These are phyloP conservation scores for Cladobotryum protrusum DNA, from an alignment of 2,329 filamentous ascomycete genomes.

Conservation along the genomic window DNA sequence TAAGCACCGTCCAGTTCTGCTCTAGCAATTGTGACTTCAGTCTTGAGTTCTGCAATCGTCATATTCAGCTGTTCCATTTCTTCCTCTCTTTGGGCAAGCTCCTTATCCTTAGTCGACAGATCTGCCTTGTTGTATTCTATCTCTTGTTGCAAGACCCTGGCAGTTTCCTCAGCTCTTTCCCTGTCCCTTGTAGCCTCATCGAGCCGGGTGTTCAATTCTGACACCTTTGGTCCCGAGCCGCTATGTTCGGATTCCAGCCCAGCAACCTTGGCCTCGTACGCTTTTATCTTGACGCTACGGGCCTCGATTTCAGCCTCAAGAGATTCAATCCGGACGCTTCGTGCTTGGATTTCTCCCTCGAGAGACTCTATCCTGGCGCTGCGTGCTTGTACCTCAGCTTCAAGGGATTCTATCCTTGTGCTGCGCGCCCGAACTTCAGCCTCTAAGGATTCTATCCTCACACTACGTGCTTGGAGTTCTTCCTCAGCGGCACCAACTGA, in stretches of 20 bases:
- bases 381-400: slow-evolving; percentile 19
- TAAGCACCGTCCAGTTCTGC: slow-evolving; percentile 58
- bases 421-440: slow-evolving; percentile 28
- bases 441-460: slow-evolving; percentile 15
- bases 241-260: slow-evolving; percentile 4
- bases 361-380: slow-evolving; percentile 17
- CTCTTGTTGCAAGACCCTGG: slow-evolving; percentile 21
- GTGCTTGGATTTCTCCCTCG: slow-evolving; percentile 25
- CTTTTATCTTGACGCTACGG: slow-evolving; percentile 36
- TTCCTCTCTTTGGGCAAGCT: slow-evolving; percentile 42
- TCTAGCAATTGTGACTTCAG: slow-evolving; percentile 53
- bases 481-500: slow-evolving; percentile 19
- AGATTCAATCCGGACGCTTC: slow-evolving; percentile 32
- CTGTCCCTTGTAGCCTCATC: slow-evolving; percentile 24
- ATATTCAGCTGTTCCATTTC: slow-evolving; percentile 46
- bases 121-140: slow-evolving; percentile 14
- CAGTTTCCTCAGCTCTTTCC: slow-evolving; percentile 22
- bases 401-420: slow-evolving; percentile 36
- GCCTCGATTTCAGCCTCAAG: slow-evolving; percentile 33
- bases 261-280: slow-evolving; percentile 32
- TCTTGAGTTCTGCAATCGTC: slow-evolving; percentile 53
- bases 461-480: slow-evolving; percentile 20
- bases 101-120: slow-evolving; percentile 32
- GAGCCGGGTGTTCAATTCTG: slow-evolving; percentile 26
- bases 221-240: slow-evolving; percentile 18